Percentiles rank a stretch among this genome's conserved stretches.
Conservation (phyloP, 108 stramenopile genomes). For the Pseudonitzschia multiseries region DNA sequence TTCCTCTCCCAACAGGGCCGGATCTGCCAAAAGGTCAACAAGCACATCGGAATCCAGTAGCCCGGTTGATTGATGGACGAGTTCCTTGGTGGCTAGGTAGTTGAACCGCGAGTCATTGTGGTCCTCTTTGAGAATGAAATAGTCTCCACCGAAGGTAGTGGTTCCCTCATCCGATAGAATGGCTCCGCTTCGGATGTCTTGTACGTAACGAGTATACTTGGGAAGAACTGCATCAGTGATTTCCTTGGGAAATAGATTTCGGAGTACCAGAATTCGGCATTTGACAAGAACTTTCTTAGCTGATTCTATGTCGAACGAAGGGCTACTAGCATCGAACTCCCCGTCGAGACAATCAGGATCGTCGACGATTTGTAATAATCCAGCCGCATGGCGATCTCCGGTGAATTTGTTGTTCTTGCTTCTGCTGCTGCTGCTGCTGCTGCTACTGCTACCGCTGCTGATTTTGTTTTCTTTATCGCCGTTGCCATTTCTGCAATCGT, state of each 20-base stretch:
- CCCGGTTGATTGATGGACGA: neutral
- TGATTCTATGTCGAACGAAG: slow-evolving; percentile 11
- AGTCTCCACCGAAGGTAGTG: neutral
- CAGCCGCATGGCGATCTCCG: slow-evolving; percentile 28
- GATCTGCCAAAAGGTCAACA: slow-evolving; percentile 15
- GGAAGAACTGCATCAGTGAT: slow-evolving; percentile 10
- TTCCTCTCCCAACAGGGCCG: slow-evolving; percentile 9
- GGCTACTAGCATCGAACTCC: slow-evolving; percentile 18
- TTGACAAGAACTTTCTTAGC: slow-evolving; percentile 14
- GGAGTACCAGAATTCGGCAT: slow-evolving; percentile 30
- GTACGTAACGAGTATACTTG: slow-evolving; percentile 11
- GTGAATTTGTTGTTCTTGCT: neutral
- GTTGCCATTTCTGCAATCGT: neutral
- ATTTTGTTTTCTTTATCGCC: neutral
- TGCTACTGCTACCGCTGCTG: too few relatives aligned
- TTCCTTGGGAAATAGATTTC: slow-evolving; percentile 22
- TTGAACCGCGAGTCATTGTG: slow-evolving; percentile 16
- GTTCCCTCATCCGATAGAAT: neutral
- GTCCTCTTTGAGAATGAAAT: slow-evolving; percentile 7
- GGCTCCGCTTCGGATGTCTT: slow-evolving; percentile 3
- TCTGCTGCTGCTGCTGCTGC: too few relatives aligned
- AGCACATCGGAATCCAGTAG: slow-evolving; percentile 7
- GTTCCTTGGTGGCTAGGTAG: slow-evolving; percentile 13
- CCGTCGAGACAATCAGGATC: slow-evolving; percentile 29
- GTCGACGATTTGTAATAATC: slow-evolving; percentile 3